Evolutionary conservation across 306 rosid species (phyloP), one percentile per base, ranked within the genome.

Genomic region (Prunus mira): DNA sequence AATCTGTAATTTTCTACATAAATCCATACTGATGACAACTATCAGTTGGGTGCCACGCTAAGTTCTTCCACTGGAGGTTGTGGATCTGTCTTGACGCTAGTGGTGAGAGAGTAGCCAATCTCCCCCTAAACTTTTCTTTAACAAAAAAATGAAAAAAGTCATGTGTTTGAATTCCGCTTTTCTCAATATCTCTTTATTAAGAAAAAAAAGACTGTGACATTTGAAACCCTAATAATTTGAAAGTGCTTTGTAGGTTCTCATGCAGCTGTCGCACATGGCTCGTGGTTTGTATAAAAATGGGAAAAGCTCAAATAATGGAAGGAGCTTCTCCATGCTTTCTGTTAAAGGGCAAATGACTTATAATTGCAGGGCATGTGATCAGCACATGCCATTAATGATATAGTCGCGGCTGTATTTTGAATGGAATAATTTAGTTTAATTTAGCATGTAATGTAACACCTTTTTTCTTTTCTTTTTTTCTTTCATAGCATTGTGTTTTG

Each of bases 331-430:
- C 79, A 28, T 68, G 17, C 66, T 51, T 20, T 58, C 12, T 67
- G 52, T 63, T 28, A 7, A 15, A 38, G 66, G 52, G 60, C 50
- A 34, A 65, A 49, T 11, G 30, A 50, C 10, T 56, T 65, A 28
- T 45, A 11, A 64, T 34, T 8, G 14, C 20, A 70, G 64, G 28
- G 60, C 80, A 64, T 54, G 76, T 82, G 68, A 67, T 24, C 11
- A 0, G 30, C 82, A 74, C 77, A 72, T 82, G 80, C 66, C 28
- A 45, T 51, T 49, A 82, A 78, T 78, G 73, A 82, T 78, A 73
- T 1, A 51, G 80, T 28, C 5, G 28, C 18, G 30, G 6, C 27
- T 78, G 77, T 25, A 24, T 41, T 62, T 63, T 51, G 10, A 72
- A 41, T 38, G 66, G 34, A 51, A 49, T 57, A 58, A 12, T 73